Conservation (phyloP, 1,284 basidiomycete species). For the Grifola frondosa region DNA sequence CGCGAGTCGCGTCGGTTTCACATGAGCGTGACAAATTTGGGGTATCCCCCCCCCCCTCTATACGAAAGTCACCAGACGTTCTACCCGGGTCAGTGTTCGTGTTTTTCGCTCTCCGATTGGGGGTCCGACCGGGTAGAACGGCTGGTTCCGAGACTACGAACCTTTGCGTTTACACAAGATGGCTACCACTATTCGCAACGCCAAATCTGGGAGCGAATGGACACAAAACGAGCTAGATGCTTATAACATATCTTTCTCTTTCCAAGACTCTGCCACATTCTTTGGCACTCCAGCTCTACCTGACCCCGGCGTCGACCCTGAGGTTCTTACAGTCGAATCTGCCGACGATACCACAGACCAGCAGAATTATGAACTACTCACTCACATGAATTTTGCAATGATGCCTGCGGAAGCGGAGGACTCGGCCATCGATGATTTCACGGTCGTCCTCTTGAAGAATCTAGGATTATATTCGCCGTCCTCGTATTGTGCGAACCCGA, state of each 20-base stretch:
- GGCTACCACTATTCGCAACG: slow-evolving; percentile 28
- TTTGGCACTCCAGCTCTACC: background rate
- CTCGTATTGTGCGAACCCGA: slow-evolving; percentile 21
- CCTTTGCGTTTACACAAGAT: too few species aligned
- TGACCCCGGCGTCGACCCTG: background rate
- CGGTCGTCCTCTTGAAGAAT: slow-evolving; percentile 25
- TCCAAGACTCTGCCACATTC: slow-evolving; percentile 1
- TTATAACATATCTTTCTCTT: slow-evolving; percentile 29
- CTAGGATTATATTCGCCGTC: slow-evolving; percentile 29
- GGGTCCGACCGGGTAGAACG: too few species aligned
- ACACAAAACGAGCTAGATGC: slow-evolving; percentile 28
- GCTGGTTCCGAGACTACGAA: too few species aligned
- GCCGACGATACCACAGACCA: slow-evolving; percentile 1
- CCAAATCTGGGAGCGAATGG: slow-evolving; percentile 31
- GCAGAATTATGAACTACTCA: slow-evolving; percentile 2
- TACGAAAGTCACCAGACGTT: too few species aligned
- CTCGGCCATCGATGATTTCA: slow-evolving; percentile 34
- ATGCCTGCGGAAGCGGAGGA: slow-evolving; percentile 18
- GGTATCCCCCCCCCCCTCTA: too few species aligned
- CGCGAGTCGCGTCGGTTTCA: too few species aligned
- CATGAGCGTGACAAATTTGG: too few species aligned
- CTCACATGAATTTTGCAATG: slow-evolving; percentile 27
- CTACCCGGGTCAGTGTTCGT: too few species aligned
- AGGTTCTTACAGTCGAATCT: slow-evolving; percentile 9
- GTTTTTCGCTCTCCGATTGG: too few species aligned